Evolutionary conservation across 2,329 filamentous ascomycete genomes (phyloP).

Genomic region (Ascochyta lentis): DNA sequence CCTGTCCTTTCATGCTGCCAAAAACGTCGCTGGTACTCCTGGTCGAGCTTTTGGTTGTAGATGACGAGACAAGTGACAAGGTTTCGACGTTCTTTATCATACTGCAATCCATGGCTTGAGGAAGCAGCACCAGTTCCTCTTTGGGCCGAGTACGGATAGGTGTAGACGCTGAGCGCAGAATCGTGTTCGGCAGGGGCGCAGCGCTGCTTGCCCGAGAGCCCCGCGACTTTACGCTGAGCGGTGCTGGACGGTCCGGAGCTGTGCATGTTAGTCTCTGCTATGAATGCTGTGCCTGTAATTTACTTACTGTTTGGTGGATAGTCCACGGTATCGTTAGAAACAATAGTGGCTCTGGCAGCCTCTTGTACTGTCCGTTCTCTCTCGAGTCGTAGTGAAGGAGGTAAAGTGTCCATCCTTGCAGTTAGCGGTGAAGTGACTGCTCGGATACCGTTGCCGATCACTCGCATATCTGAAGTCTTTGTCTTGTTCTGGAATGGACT

Average conservation of each 20-base stretch:
- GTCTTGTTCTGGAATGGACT: constrained; percentile 5
- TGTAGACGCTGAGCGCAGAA: constrained; percentile 21
- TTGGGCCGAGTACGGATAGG: constrained; percentile 3
- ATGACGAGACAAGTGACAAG: neutral
- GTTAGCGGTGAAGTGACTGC: neutral
- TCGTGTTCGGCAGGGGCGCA: neutral
- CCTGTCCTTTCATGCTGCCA: neutral
- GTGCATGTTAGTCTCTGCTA: neutral
- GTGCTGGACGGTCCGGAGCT: constrained; percentile 40
- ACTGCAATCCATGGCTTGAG: neutral
- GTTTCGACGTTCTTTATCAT: neutral
- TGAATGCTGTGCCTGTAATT: too few relatives aligned
- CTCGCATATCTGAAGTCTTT: neutral
- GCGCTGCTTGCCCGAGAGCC: constrained; percentile 12
- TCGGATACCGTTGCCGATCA: neutral
- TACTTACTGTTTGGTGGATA: constrained; percentile 16
- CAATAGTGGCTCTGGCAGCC: neutral
- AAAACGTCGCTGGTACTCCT: constrained; percentile 8
- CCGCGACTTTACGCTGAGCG: constrained; percentile 26
- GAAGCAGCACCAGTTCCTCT: neutral
- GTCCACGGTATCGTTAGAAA: neutral
- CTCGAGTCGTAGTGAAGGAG: constrained; percentile 1
- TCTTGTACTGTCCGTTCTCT: constrained; percentile 5
- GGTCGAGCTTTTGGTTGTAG: neutral
- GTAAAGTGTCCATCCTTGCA: constrained; percentile 9